These are phyloP conservation scores for Trichoderma semiorbis DNA, from an alignment of 2,329 filamentous ascomycete species.

Conservation along the genomic window DNA sequence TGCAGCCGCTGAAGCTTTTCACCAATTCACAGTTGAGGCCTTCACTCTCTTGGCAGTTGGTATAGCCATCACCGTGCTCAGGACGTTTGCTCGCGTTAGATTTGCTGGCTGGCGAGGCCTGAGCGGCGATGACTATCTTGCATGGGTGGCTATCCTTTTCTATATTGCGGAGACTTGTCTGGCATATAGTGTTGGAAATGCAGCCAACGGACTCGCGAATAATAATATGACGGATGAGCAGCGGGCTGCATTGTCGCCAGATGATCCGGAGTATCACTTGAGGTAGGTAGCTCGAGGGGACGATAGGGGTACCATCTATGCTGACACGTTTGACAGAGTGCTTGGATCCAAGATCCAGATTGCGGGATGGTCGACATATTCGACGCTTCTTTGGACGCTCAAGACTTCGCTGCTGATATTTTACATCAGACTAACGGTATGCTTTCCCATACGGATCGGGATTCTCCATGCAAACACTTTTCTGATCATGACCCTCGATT, in stretches of 20 bases:
- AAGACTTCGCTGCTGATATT: slow-evolving; percentile 57
- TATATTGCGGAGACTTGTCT: slow-evolving; percentile 50
- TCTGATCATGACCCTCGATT: not conserved
- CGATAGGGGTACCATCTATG: not conserved
- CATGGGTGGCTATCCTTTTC: slow-evolving; percentile 52
- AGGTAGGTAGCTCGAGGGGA: slow-evolving; percentile 27
- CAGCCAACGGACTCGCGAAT: slow-evolving; percentile 51
- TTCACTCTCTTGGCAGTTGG: slow-evolving; percentile 49
- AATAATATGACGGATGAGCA: slow-evolving; percentile 53
- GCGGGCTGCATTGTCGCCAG: slow-evolving; percentile 41
- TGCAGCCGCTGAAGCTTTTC: slow-evolving; percentile 25
- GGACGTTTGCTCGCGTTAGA: slow-evolving; percentile 47
- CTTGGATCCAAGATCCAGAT: slow-evolving; percentile 56
- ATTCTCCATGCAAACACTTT: not conserved
- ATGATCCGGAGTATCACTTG: slow-evolving; percentile 42
- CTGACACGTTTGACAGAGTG: slow-evolving; percentile 35
- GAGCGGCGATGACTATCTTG: slow-evolving; percentile 57
- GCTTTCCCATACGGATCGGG: not conserved
- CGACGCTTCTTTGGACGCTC: slow-evolving; percentile 50
- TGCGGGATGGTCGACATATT: slow-evolving; percentile 54
- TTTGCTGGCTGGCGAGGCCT: slow-evolving; percentile 49
- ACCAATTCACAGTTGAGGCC: slow-evolving; percentile 31
- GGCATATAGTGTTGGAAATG: slow-evolving; percentile 48
- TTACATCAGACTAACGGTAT: slow-evolving; percentile 49
- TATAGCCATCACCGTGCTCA: slow-evolving; percentile 46